Evolutionary conservation across 129 eudicot species (phyloP), one percentile per base, ranked within the genome.

Genomic region (Logfia minima): DNA sequence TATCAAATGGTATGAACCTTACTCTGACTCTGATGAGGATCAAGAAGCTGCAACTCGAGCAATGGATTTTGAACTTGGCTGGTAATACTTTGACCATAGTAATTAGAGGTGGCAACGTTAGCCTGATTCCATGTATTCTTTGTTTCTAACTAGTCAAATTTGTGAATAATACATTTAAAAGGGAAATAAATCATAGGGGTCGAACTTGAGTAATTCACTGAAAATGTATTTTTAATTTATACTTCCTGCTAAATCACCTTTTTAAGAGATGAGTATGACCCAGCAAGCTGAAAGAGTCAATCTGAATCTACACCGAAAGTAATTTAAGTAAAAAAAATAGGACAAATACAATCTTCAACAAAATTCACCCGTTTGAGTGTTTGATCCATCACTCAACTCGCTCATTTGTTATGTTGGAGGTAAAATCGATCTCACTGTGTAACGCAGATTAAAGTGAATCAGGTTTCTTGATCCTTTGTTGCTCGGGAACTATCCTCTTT

Each of bases 381-480:
- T 26, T 26, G 29, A 26, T 11, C 51, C 51, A 3, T 43, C 51
- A 10, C 51, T 16, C 51, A 11, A 43, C 51, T 43, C 13, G 18
- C 6, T 48, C 4, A 48, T 14, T 48, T 48, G 32, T 53, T 63
- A 67, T 41, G 72, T 75, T 63, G 37, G 64, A 34, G 72, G 75
- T 43, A 45, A 64, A 75, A 53, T 68, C 60, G 74, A 77, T 23
- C 70, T 67, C 77, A 66, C 74, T 61, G 52, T 81, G 68, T 77
- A 78, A 84, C 81, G 77, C 68, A 66, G 68, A 77, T 31, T 75
- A 31, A 76, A 84, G 83, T 85, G 89, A 86, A 77, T 76, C 96
- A 95, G 99, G 99, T 95, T 95, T 81, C 94, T 95, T 71, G 97
- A 89, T 91, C 99, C 99, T 61, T 90, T 95, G 68, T 81, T 95